Conservation (phyloP, 225 moss, liverwort and hornwort species). For the Thuidium tamariscinum region DNA sequence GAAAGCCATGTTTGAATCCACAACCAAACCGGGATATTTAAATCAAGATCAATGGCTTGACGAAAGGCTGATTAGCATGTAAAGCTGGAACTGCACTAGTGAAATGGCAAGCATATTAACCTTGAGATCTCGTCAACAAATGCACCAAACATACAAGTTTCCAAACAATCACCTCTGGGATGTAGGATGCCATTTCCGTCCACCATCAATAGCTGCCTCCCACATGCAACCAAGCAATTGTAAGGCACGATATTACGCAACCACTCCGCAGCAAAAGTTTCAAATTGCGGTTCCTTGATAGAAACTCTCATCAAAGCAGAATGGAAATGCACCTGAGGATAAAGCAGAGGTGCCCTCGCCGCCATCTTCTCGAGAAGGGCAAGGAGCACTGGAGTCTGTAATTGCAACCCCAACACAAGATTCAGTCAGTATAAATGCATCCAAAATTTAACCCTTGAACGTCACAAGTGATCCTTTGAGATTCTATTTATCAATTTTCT, state of each 20-base stretch:
- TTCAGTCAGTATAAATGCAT: background rate
- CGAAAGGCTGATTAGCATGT: background rate
- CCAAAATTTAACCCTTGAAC: background rate
- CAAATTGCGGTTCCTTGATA: background rate
- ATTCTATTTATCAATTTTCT: background rate
- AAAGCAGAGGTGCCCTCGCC: constrained; percentile 25
- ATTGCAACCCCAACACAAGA: background rate
- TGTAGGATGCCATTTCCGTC: constrained; percentile 97
- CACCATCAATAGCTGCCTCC: constrained; percentile 81
- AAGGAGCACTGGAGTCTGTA: constrained; percentile 73
- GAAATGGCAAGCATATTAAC: background rate
- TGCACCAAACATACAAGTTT: background rate
- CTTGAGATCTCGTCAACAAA: background rate
- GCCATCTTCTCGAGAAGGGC: constrained; percentile 70
- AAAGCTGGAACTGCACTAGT: background rate
- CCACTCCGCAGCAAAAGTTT: background rate
- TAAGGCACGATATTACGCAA: background rate
- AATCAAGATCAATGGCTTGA: background rate
- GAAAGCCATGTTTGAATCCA: background rate
- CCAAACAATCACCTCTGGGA: constrained; percentile 55
- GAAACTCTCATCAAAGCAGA: background rate
- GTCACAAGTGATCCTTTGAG: background rate
- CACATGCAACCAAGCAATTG: background rate
- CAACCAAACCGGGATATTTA: background rate
- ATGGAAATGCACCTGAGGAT: constrained; percentile 59